These are phyloP conservation scores for Oryza longistaminata DNA, from an alignment of 176 grass and related monocot genomes.

Conservation along the genomic window DNA sequence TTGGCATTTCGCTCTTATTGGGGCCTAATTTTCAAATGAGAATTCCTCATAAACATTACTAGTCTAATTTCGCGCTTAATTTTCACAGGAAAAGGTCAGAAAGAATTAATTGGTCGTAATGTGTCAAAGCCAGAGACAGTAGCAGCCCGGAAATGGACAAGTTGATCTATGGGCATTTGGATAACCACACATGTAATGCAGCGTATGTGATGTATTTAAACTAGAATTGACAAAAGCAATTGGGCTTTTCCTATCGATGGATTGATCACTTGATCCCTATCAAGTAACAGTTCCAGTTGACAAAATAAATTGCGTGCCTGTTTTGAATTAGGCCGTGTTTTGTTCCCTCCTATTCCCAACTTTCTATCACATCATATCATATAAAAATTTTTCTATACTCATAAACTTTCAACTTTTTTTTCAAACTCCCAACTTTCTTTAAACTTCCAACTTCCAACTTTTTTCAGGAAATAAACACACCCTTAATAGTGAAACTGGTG, in stretches of 20 bases:
- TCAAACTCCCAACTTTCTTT: no score
- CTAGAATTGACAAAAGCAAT: not conserved
- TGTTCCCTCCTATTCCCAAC: no score
- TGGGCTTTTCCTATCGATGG: not conserved
- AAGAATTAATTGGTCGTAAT: not conserved
- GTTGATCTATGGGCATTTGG: not conserved
- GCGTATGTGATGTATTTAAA: not conserved
- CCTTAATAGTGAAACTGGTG: not conserved
- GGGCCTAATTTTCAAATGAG: no score
- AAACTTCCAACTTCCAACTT: no score
- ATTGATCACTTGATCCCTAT: not conserved
- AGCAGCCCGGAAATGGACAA: not conserved
- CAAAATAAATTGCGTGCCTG: not conserved
- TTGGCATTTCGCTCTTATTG: no score
- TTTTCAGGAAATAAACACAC: no score
- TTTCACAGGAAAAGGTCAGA: not conserved
- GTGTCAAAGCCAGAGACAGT: not conserved
- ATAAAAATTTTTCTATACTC: no score
- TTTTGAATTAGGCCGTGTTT: not conserved
- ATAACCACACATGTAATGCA: not conserved
- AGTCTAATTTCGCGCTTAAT: not conserved
- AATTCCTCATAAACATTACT: not conserved
- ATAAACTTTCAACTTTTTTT: no score
- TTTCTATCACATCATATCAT: no score
- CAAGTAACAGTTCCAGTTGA: slow-evolving; percentile 6